Base-by-base conservation (phyloP, 345 rosid genomes). In the Lagerstroemia speciosa region DNA sequence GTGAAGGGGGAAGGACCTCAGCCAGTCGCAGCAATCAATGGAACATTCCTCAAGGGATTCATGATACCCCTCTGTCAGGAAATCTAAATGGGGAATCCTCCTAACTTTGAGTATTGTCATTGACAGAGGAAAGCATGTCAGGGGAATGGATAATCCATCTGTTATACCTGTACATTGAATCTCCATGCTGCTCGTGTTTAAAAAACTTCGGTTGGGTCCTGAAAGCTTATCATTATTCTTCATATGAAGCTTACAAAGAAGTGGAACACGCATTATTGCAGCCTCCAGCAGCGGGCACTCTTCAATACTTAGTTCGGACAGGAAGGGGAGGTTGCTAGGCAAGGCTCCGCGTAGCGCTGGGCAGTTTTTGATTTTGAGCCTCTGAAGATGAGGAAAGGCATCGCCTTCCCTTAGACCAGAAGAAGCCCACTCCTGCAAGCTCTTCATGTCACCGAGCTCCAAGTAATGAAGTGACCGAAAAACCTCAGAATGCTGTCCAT, bases 401-500 rank as follows among this genome's bases (percentile, higher is more conserved):
- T 34, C 40, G 20, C 46, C 67, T n/a, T 17, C 68, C 12, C 36
- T 40, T 46, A 27, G 29, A 43, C 3, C 48, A n/a, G 15, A 20
- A 69, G 57, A n/a, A 64, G 40, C 24, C 71, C 70, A 70, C 32
- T 64, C n/a, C 61, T 72, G 26, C 79, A 74, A 72, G 9, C 16
- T 43, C 34, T 27, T 0, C 74, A 75, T 67, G 33, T 40, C 24
- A 9, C 12, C 20, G 24, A 75, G 29, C 5, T 64, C 72, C 27
- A 83, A 66, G 62, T 67, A 63, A 68, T 78, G 52, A 61, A 83
- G 72, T 58, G 81, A 72, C 5, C 65, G 75, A 77, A 82, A 82
- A 5, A 79, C 81, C 40, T 14, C 24, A 22, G 62, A 36, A 34
- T 69, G 32, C 17, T 63, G 64, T 38, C 81, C 86, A 30, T 77